Evolutionary conservation across 192 early-diverging fungal genomes (phyloP).

Genomic region (Coemansia sp.): DNA sequence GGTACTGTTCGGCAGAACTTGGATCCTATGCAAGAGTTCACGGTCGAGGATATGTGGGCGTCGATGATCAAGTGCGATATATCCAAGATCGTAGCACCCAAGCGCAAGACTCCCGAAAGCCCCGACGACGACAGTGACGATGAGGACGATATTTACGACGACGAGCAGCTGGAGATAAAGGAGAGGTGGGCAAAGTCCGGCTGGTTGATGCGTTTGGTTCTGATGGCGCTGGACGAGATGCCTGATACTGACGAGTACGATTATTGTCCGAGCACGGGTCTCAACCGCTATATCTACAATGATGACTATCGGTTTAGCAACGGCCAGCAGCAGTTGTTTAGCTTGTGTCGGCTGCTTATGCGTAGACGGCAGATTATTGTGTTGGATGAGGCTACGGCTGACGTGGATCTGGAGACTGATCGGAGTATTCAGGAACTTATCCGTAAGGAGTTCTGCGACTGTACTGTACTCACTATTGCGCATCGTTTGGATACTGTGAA

Average conservation of each 20-base stretch:
- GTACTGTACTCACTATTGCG: conserved; percentile 66
- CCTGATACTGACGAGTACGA: not conserved
- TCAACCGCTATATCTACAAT: conserved; percentile 15
- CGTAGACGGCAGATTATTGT: conserved; percentile 60
- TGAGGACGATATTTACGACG: conserved; percentile 57
- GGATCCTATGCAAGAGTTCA: conserved; percentile 75
- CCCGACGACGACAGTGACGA: conserved; percentile 10
- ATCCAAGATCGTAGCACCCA: conserved; percentile 13
- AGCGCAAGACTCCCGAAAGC: conserved; percentile 10
- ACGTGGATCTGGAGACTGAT: conserved; percentile 59
- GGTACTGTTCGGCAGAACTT: conserved; percentile 78
- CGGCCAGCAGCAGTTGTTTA: conserved; percentile 69
- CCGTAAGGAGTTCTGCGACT: conserved; percentile 56
- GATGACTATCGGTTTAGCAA: conserved; percentile 30
- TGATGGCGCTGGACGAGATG: conserved; percentile 14
- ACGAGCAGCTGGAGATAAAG: conserved; percentile 41
- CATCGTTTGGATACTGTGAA: conserved; percentile 75
- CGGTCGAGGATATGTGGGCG: conserved; percentile 72
- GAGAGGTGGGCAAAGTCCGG: conserved; percentile 2
- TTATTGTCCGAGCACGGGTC: not conserved
- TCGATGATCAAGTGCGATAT: conserved; percentile 55
- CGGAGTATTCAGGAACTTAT: conserved; percentile 41
- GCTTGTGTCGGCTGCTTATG: conserved; percentile 65
- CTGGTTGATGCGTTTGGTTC: conserved; percentile 14
- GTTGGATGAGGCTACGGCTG: conserved; percentile 73